A percentile compares a stretch with the other conserved stretches of the same genome.
Evolutionary conservation across 257 asterid species (phyloP).

Genomic region (Solanum habrochaites): DNA sequence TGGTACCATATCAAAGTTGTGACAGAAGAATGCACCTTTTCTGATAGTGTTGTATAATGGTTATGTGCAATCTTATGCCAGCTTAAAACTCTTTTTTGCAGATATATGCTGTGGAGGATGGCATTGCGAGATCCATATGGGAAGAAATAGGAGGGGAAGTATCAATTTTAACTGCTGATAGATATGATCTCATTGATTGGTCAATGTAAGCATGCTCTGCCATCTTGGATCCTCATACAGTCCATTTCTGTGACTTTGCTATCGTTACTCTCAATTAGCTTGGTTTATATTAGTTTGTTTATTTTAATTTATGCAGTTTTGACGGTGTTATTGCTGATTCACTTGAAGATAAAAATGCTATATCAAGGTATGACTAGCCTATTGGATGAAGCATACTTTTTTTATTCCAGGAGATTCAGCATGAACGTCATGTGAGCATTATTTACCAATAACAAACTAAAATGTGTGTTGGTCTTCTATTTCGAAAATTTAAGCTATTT

Average conservation of each 20-base stretch:
- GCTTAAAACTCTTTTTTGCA: constrained; percentile 20
- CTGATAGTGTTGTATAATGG: neutral
- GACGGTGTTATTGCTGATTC: constrained; percentile 82
- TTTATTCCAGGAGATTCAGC: neutral
- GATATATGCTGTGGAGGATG: constrained; percentile 71
- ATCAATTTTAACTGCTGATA: constrained; percentile 63
- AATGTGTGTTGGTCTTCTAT: neutral
- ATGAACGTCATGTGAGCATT: neutral
- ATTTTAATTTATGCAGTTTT: constrained; percentile 47
- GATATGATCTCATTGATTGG: constrained; percentile 80
- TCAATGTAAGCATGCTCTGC: constrained; percentile 53
- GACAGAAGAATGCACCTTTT: neutral
- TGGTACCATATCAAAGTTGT: neutral
- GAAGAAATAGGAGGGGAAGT: constrained; percentile 69
- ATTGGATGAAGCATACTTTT: neutral
- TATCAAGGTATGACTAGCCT: constrained; percentile 48
- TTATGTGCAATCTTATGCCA: neutral
- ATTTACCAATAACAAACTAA: neutral
- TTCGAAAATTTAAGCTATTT: neutral
- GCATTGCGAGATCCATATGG: constrained; percentile 61
- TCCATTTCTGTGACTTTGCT: neutral
- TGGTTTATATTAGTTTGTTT: constrained; percentile 5
- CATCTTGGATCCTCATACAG: neutral
- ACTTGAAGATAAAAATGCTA: constrained; percentile 69
- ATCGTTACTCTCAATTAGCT: neutral